Evolutionary conservation across 1,139 yeast genomes (phyloP), one percentile per base, ranked within the genome.

Genomic region (Sugiyamaella grinbergsii): DNA sequence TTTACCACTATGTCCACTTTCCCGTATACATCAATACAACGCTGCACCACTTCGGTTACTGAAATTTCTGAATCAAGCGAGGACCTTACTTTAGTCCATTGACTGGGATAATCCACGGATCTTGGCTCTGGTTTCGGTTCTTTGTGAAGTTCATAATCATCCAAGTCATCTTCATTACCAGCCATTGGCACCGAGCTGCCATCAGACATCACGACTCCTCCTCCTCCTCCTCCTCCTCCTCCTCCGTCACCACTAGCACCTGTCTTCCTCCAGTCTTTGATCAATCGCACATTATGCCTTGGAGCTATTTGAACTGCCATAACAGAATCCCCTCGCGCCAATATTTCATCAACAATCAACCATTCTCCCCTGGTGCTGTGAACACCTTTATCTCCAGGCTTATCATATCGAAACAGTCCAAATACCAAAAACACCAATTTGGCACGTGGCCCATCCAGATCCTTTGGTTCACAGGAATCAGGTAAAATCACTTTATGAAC

Each of bases 1-100:
- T 54, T 42, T 8, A 54, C 41, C 20, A 55, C 51, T 29, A 42
- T 47, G 32, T 55, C 57, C 4, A 55, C 34, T 18, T 44, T 34
- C 5, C 57, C 57, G 37, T 47, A 55, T 22, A 32, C 22, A 18
- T 43, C 36, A 13, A 50, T 26, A 31, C 55, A 49, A 16, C 29
- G 22, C 33, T 43, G 42, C 4, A 54, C 52, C 2, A 38, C 53
- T 11, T 43, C 51, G 34, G 48, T 23, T 20, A 50, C 54, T 18
- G 47, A 24, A n/a, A 42, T 46, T 11, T 49, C 23, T 2, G 42
- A 45, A 29, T 49, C 53, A 11, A 51, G 42, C n/a, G 24, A 18
- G 22, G 45, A 34, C 8, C 36, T 32, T 16, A 28, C 32, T 28
- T 28, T 36, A 5, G 16, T 24, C 47, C 47, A 43, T 34, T 43